These are phyloP conservation scores for Secale cereale DNA, from an alignment of 176 grass and related monocot species.

Conservation along the genomic window DNA sequence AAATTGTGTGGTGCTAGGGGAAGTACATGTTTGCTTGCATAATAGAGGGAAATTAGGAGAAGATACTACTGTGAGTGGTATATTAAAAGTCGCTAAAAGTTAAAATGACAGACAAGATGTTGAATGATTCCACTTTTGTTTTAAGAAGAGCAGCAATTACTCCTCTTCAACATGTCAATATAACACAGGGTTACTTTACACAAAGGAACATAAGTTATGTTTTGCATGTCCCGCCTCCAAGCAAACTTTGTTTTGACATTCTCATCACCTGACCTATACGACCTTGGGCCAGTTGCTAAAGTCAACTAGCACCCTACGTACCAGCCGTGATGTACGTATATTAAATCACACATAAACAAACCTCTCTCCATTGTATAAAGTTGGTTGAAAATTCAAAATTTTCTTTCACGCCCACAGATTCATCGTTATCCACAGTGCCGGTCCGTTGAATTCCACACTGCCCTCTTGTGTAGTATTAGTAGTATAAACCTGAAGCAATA, in stretches of 20 bases:
- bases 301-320: slow-evolving; percentile 8
- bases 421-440: neutral
- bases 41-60: no score
- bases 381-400: neutral
- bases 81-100: neutral
- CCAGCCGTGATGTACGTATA: neutral
- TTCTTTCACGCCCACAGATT: neutral
- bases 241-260: neutral
- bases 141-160: neutral
- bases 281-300: neutral
- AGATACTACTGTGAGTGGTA: neutral
- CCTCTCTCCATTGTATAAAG: neutral
- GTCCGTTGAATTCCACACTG: neutral
- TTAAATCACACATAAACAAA: neutral
- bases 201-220: neutral
- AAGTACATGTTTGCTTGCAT: no score
- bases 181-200: neutral
- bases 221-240: neutral
- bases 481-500: neutral
- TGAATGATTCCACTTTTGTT: neutral
- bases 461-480: neutral
- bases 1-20: no score
- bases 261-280: neutral
- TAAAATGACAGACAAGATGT: neutral
- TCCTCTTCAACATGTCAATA: neutral